These are phyloP conservation scores for Trametes punicea DNA, from an alignment of 768 basidiomycete genomes.

Conservation along the genomic window DNA sequence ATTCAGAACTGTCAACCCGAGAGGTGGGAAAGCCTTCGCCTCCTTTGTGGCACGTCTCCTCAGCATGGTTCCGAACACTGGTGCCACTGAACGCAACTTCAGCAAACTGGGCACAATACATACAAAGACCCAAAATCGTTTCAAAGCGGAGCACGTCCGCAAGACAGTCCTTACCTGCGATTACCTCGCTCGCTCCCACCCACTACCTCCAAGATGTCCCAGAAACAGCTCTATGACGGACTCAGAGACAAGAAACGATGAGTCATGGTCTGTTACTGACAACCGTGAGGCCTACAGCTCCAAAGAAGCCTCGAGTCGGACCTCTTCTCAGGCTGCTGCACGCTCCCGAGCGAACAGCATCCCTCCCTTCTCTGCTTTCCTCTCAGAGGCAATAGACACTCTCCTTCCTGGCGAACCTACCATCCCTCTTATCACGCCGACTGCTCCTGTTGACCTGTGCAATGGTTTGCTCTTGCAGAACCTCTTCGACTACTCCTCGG, in stretches of 20 bases:
- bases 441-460: not conserved
- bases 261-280: too few species aligned
- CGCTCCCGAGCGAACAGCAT: too few species aligned
- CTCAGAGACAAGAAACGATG: not conserved
- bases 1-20: too few species aligned
- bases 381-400: not conserved
- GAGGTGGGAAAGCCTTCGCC: not conserved
- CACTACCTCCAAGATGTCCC: not conserved
- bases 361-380: too few species aligned
- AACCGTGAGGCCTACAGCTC: too few species aligned
- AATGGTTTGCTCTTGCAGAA: not conserved
- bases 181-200: not conserved
- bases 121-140: not conserved
- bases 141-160: not conserved
- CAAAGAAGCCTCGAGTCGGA: too few species aligned
- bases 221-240: too few species aligned
- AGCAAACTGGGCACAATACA: slow-evolving; percentile 4
- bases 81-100: not conserved
- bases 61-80: slow-evolving; percentile 6
- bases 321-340: too few species aligned
- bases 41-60: not conserved
- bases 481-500: not conserved
- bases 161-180: slow-evolving; percentile 3
- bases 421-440: not conserved
- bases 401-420: not conserved